Base-by-base conservation (phyloP, 2,329 filamentous ascomycete species). In the Fusarium sp. region DNA sequence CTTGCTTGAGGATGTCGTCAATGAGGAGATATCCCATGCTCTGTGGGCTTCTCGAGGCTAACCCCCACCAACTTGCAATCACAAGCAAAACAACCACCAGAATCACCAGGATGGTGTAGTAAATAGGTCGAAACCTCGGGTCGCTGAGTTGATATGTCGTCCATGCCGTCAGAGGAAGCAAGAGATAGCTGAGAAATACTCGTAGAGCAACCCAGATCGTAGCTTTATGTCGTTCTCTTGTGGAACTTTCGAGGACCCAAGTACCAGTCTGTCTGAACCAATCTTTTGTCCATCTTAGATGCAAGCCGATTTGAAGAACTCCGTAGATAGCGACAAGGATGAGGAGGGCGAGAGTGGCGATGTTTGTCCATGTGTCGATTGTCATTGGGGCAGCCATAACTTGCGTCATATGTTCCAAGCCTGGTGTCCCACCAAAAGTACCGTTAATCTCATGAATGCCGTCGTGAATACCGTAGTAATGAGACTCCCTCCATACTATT, bases 131-230 rank as follows among this genome's bases (percentile, higher is more conserved):
- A 0, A 50, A 15, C 1, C 25, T 24, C 2, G 65, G 70, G 25
- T 64, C 56, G n/a, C 66, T 68, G 49, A 95, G 82, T 76, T 94
- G 92, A 75, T 92, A 95, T 70, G 92, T 86, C 9, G 91, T 92
- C 51, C 94, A 79, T 0, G 92, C 86, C 12, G 93, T 85, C 46
- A 94, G 84, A 0, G 92, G 92, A 9, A 94, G 81, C 46, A 94
- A 83, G 73, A 95, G 91, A 79, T 90, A 95, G 78, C 92, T 94
- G 82, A 92, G 91, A 9, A 92, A 86, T 62, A 94, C 86, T 27
- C 92, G 87, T 66, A 94, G 81, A 43, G 88, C 79, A 67, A 87
- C 88, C 73, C 88, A 73, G 3, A 66, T 34, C 0, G 71, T 72
- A 11, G 86, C 56, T 46, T 69, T 84, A 11, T 83, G 87, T 53